Conservation (phyloP, 2,329 filamentous ascomycete species). For the Sporothrix sp. region DNA sequence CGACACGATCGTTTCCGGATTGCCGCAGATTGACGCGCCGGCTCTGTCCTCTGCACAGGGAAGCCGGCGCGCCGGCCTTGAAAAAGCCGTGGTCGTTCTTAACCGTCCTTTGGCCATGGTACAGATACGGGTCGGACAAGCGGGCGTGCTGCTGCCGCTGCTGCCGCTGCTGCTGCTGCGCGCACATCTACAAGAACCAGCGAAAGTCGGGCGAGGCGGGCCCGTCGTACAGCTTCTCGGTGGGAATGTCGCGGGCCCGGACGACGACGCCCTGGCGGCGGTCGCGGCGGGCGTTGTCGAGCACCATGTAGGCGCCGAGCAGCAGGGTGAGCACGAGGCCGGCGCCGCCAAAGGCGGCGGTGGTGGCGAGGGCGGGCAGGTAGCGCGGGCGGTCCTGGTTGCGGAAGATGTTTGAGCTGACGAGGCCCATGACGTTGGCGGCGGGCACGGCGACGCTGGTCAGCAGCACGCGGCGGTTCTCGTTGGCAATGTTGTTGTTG, state of each 20-base stretch:
- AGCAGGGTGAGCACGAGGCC: slow-evolving; percentile 45
- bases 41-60: background rate
- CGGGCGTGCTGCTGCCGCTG: no score
- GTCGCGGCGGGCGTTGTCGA: slow-evolving; percentile 55
- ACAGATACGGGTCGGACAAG: slow-evolving; percentile 59
- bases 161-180: no score
- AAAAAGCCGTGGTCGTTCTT: slow-evolving; percentile 53
- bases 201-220: slow-evolving; percentile 44
- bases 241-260: slow-evolving; percentile 47
- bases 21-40: slow-evolving; percentile 44
- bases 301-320: slow-evolving; percentile 54
- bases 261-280: slow-evolving; percentile 43
- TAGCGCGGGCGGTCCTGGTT: slow-evolving; percentile 56
- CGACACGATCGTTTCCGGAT: slow-evolving; percentile 38
- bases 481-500: slow-evolving; percentile 75
- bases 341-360: slow-evolving; percentile 51
- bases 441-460: slow-evolving; percentile 65
- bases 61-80: slow-evolving; percentile 34
- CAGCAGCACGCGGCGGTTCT: slow-evolving; percentile 59
- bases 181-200: slow-evolving; percentile 33
- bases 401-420: slow-evolving; percentile 58
- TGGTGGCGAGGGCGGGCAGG: slow-evolving; percentile 54
- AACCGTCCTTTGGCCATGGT: slow-evolving; percentile 37
- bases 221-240: slow-evolving; percentile 44
- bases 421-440: slow-evolving; percentile 67